Evolutionary conservation across 2,329 filamentous ascomycete species (phyloP).

Genomic region (Colletotrichum neosansevieriae): DNA sequence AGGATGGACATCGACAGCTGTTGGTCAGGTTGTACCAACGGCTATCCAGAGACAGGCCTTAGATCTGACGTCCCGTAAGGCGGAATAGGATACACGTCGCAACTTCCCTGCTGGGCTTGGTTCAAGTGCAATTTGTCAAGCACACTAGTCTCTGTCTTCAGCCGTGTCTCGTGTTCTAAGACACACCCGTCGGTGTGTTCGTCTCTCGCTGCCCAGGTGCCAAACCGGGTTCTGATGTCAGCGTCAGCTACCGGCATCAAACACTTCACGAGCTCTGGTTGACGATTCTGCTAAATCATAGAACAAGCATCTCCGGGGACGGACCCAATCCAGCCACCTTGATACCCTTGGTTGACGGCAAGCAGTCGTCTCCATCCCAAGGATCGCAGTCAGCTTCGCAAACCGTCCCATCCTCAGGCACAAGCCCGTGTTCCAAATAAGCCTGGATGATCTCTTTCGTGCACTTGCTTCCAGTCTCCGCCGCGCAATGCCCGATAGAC

Average conservation of each 20-base stretch:
- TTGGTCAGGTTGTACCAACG: neutral
- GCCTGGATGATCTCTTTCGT: conserved; percentile 42
- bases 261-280: no score
- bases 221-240: no score
- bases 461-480: conserved; percentile 40
- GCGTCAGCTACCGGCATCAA: no score
- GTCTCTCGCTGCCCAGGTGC: neutral
- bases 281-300: neutral
- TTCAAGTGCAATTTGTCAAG: neutral
- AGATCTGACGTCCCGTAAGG: no score
- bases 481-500: conserved; percentile 46
- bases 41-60: neutral
- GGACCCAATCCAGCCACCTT: neutral
- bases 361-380: conserved; percentile 33
- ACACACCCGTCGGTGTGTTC: no score
- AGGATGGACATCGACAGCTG: neutral
- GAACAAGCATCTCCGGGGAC: neutral
- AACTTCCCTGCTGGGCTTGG: neutral
- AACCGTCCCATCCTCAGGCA: conserved; percentile 44
- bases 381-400: conserved; percentile 43
- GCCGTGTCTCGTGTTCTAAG: neutral
- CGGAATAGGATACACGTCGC: no score
- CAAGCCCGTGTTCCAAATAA: conserved; percentile 48
- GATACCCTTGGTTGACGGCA: conserved; percentile 14
- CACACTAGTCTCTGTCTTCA: neutral